Conservation (phyloP, 495 filamentous ascomycete genomes). For the Entonaema liquescens region DNA sequence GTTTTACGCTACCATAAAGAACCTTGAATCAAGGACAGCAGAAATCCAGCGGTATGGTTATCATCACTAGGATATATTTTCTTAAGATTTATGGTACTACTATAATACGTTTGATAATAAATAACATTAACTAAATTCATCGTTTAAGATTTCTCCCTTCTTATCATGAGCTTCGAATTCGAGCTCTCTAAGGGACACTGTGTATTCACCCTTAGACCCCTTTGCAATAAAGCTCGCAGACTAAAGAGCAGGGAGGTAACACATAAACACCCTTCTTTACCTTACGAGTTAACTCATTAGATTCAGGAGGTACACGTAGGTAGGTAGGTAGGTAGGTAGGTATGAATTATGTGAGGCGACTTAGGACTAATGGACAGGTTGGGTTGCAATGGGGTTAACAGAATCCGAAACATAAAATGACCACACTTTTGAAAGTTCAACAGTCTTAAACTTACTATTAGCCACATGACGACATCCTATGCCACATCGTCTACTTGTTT, state of each 20-base stretch:
- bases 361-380: constrained; percentile 10
- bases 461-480: constrained; percentile 32
- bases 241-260: neutral
- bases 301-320: too few species aligned
- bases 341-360: constrained; percentile 12
- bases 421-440: constrained; percentile 11
- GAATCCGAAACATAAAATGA: constrained; percentile 31
- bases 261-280: neutral
- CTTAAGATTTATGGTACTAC: neutral
- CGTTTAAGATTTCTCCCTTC: neutral
- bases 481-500: constrained; percentile 21
- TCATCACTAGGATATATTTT: neutral
- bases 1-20: constrained; percentile 3
- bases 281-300: neutral
- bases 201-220: neutral
- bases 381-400: constrained; percentile 18
- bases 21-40: constrained; percentile 2
- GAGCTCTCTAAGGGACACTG: neutral
- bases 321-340: too few species aligned
- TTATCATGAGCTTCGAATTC: neutral
- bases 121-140: too few species aligned
- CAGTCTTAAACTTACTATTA: constrained; percentile 10
- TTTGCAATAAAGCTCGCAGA: neutral
- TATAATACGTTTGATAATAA: too few species aligned
- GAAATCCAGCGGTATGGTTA: constrained; percentile 10